Evolutionary conservation across 2,329 filamentous ascomycete species (phyloP).

Genomic region (Grosmannia huntii): DNA sequence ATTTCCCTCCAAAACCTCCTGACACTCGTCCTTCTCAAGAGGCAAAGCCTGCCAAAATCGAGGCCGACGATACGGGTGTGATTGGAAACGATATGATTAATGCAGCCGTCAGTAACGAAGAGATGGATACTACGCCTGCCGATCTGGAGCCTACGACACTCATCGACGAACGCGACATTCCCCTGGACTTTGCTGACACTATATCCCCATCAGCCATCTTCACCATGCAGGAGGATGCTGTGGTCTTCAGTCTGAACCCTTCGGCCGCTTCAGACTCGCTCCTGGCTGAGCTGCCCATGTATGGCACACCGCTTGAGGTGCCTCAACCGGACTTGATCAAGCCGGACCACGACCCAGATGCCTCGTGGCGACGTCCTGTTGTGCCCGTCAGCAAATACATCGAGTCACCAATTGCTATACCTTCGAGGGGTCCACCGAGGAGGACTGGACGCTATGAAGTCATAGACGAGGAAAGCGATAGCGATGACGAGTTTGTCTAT

Average conservation of each 20-base stretch:
- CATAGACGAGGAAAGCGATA: constrained; percentile 46
- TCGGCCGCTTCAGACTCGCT: constrained; percentile 66
- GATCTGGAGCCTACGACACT: constrained; percentile 30
- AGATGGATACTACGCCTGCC: constrained; percentile 24
- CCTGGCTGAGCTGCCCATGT: constrained; percentile 70
- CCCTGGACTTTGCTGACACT: constrained; percentile 23
- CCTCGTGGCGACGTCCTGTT: constrained; percentile 62
- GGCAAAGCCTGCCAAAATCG: not conserved
- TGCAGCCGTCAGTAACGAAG: constrained; percentile 1
- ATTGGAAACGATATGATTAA: constrained; percentile 13
- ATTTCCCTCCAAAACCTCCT: constrained; percentile 26
- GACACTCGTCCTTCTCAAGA: too few relatives aligned
- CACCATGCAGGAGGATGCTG: constrained; percentile 66
- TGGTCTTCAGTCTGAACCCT: constrained; percentile 64
- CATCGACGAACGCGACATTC: constrained; percentile 20
- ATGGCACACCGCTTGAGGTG: constrained; percentile 49
- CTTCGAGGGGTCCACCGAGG: constrained; percentile 48
- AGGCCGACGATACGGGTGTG: constrained; percentile 8
- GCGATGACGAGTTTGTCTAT: constrained; percentile 24
- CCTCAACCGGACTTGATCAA: constrained; percentile 43
- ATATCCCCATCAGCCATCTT: constrained; percentile 69
- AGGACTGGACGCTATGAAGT: constrained; percentile 81
- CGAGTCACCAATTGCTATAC: constrained; percentile 64
- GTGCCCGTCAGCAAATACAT: constrained; percentile 80
- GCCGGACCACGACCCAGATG: constrained; percentile 53